Evolutionary conservation across 208 protist species (phyloP).

Genomic region (Trypanosoma melophagium): DNA sequence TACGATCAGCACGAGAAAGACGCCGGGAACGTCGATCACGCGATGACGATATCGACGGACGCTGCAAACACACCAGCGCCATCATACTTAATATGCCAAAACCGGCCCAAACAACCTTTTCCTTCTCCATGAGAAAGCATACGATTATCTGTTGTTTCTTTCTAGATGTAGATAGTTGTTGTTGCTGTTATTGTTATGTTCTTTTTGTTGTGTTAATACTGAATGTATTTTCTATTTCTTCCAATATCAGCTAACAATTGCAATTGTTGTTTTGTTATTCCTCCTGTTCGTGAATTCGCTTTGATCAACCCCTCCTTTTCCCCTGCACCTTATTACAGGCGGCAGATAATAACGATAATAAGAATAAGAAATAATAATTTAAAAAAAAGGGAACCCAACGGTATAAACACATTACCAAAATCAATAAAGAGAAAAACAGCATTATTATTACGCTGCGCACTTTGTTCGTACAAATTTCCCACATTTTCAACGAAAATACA

Average conservation of each 20-base stretch:
- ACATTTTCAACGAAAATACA: no score
- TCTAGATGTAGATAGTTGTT: neutral
- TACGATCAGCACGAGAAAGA: conserved; percentile 16
- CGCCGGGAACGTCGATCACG: neutral
- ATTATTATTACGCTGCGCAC: no score
- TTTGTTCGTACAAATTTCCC: no score
- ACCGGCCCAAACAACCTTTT: conserved; percentile 48
- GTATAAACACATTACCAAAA: no score
- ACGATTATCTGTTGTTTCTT: neutral
- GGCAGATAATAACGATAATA: no score
- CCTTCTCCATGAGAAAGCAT: conserved; percentile 37
- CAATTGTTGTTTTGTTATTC: neutral
- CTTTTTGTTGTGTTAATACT: neutral
- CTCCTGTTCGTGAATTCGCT: neutral
- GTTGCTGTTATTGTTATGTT: neutral
- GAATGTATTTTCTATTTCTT: neutral
- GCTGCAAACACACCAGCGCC: conserved; percentile 52
- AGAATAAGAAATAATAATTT: no score
- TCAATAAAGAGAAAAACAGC: no score
- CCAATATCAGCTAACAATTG: neutral
- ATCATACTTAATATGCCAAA: conserved; percentile 32
- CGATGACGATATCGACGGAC: conserved; percentile 16
- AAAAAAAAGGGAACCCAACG: no score
- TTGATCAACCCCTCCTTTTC: no score
- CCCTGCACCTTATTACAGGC: no score